Evolutionary conservation across 2,329 filamentous ascomycete species (phyloP), one percentile per base, ranked within the genome.

Genomic region (Talaromyces sp.): DNA sequence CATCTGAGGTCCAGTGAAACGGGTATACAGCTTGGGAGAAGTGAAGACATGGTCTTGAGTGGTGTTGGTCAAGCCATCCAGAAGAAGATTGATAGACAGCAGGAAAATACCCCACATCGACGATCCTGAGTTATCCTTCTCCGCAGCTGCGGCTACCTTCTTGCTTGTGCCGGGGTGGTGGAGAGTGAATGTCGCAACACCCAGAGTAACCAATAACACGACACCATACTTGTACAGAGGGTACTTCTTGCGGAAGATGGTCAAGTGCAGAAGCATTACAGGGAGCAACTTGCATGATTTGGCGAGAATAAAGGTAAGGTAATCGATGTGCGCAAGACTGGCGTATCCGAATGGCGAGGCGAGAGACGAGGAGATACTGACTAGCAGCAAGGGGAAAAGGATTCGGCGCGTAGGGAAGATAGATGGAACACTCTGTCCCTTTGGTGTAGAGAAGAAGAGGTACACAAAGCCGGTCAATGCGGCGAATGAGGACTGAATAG

Each of bases 201-300:
- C 94, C 7, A 88, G 82, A 0, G 94, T 99, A 11, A 99, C 94
- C 57, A 92, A 86, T 3, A 89, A 84, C 6, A 99, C 91, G 54
- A 99, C 94, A 37, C 89, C 82, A 77, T 99, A 99, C 78, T 99
- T 99, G 81, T 96, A 96, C 41, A 96, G 80, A 1, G 94, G 93
- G 74, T 97, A 99, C 43, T 87, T 82, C 67, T 88, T 89, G 55
- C 88, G 86, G 80, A 97, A 99, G 42, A 99, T 76, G 40, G 91
- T 93, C 67, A 97, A 85, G 78, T 99, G 93, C 36, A 99, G 82
- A 67, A 94, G 87, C 94, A 99, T 97, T 68, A 99, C 94, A 2
- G 94, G 94, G n/a, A 99, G 86, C 17, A 99, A 83, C 79, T 99
- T 99, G 87, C 94, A 99, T 65, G 88, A 92, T 77, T 99, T 97